phyloP scores from a whole-genome alignment of 2,329 filamentous ascomycete species.

The Stachybotrys chartarum region DNA sequence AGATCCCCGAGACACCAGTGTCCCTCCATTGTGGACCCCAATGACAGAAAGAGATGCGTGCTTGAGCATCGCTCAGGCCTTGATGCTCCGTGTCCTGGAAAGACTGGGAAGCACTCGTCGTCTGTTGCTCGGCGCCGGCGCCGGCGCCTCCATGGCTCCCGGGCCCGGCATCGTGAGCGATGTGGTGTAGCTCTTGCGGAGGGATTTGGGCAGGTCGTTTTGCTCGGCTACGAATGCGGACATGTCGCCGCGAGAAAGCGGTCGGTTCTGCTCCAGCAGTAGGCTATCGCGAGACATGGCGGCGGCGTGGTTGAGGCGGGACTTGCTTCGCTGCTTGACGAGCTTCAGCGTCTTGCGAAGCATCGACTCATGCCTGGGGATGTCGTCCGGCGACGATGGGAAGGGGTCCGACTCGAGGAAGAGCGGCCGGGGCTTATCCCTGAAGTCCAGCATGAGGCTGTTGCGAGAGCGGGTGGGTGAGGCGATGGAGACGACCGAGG shows the following conservation, averaged over 20 bases:
- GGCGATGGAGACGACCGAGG: slow-evolving; percentile 17
- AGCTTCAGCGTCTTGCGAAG: slow-evolving; percentile 49
- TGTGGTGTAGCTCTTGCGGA: neutral
- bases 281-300: slow-evolving; percentile 26
- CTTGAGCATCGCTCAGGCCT: neutral
- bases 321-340: slow-evolving; percentile 47
- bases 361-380: slow-evolving; percentile 34
- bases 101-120: neutral
- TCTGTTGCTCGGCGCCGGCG: neutral
- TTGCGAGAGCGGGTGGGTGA: slow-evolving; percentile 32
- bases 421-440: slow-evolving; percentile 26
- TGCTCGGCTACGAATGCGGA: neutral
- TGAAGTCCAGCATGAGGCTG: slow-evolving; percentile 29
- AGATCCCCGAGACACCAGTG: neutral
- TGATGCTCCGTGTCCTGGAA: neutral
- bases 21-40: neutral
- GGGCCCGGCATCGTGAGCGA: neutral
- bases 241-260: neutral
- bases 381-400: slow-evolving; percentile 28
- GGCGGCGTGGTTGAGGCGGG: slow-evolving; percentile 32
- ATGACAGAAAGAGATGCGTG: neutral
- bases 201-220: neutral
- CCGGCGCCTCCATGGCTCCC: neutral
- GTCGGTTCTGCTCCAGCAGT: neutral
- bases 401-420: slow-evolving; percentile 51